phyloP scores from a whole-genome alignment of 2,329 filamentous ascomycete species.

The Fusarium lateritium region DNA sequence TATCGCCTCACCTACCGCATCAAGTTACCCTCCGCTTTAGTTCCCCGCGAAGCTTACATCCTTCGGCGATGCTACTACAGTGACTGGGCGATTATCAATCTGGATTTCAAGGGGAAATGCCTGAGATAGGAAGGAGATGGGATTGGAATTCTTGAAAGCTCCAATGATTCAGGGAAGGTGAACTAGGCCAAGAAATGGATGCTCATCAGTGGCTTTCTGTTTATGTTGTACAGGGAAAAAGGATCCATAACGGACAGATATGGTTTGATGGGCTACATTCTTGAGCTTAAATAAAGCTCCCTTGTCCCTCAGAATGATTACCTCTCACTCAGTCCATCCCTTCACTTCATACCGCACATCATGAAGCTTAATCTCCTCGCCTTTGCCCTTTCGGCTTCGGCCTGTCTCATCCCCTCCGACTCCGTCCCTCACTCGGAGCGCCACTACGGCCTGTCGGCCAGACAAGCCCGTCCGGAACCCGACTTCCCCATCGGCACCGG shows the following conservation, averaged over 20 bases:
- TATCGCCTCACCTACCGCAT: conserved; percentile 39
- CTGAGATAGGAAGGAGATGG: conserved; percentile 43
- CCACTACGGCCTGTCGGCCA: conserved; percentile 17
- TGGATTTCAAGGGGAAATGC: conserved; percentile 3
- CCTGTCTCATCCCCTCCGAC: conserved; percentile 59
- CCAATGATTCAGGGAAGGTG: background rate
- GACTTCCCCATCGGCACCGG: conserved; percentile 59
- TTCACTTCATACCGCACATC: conserved; percentile 2
- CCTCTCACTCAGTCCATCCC: background rate
- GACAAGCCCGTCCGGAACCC: conserved; percentile 40
- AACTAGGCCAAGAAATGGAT: background rate
- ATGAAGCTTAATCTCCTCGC: conserved; percentile 51
- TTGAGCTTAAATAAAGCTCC: conserved; percentile 33
- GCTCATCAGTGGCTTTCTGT: conserved; percentile 1
- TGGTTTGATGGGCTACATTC: background rate
- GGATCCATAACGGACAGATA: conserved; percentile 1
- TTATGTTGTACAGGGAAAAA: background rate
- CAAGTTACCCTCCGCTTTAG: conserved; percentile 13
- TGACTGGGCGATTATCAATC: no score
- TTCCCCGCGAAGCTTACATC: background rate
- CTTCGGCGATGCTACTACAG: no score
- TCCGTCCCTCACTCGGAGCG: conserved; percentile 38
- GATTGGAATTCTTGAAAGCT: background rate
- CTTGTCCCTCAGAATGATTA: background rate
- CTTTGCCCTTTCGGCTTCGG: conserved; percentile 46